These are phyloP conservation scores for Mesotaenium endlicherianum DNA, from an alignment of 139 green algal genomes.

Conservation along the genomic window DNA sequence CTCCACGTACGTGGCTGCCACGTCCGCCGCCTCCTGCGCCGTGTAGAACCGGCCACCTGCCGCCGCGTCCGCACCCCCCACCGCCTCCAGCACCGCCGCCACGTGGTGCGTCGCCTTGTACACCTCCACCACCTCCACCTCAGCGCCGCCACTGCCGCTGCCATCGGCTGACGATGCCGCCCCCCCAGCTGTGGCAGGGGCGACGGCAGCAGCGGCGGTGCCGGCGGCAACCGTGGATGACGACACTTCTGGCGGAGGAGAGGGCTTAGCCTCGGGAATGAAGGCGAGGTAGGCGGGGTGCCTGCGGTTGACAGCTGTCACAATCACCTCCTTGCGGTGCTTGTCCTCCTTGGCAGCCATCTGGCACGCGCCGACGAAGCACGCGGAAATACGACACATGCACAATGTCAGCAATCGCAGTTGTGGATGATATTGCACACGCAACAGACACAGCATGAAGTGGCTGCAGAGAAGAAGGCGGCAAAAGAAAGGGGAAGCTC, in stretches of 20 bases:
- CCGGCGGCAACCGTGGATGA: background rate
- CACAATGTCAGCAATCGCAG: no score
- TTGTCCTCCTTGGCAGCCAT: slow-evolving; percentile 47
- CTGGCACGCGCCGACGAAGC: no score
- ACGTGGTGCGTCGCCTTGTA: slow-evolving; percentile 28
- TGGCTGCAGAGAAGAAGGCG: no score
- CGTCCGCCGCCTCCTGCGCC: background rate
- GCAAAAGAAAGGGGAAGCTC: no score
- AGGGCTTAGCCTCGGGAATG: background rate
- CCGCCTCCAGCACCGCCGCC: slow-evolving; percentile 28
- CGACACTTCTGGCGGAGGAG: no score
- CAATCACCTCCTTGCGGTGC: slow-evolving; percentile 46
- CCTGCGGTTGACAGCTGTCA: slow-evolving; percentile 24
- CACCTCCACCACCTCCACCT: slow-evolving; percentile 43
- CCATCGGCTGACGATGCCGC: no score
- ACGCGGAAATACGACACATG: no score
- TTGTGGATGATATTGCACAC: no score
- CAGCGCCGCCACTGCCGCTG: background rate
- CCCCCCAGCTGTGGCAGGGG: background rate
- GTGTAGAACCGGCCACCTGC: slow-evolving; percentile 29
- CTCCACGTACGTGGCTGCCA: slow-evolving; percentile 19
- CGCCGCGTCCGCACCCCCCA: slow-evolving; percentile 1
- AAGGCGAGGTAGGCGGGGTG: slow-evolving; percentile 33
- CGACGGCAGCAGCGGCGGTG: background rate
- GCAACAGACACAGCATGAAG: no score